phyloP scores from a whole-genome alignment of 768 basidiomycete genomes.

The Auricularia heimuer region DNA sequence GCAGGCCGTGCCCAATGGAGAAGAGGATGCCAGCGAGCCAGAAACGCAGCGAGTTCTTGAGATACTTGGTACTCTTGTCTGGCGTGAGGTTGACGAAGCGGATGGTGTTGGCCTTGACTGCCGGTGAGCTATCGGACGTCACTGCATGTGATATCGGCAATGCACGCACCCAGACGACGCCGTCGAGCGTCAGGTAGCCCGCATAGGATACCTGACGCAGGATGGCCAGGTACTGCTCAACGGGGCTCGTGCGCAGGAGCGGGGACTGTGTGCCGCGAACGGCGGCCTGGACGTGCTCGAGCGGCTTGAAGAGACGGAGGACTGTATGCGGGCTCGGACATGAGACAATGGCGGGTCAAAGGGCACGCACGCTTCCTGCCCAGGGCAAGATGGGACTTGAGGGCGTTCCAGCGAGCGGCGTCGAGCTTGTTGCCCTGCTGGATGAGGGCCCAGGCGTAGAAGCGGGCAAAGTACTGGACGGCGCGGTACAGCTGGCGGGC shows the following conservation, averaged over 20 bases:
- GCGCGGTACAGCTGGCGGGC: constrained; percentile 67
- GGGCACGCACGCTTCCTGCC: constrained; percentile 68
- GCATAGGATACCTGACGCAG: constrained; percentile 83
- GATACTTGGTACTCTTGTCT: constrained; percentile 47
- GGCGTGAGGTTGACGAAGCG: constrained; percentile 55
- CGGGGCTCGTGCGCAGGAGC: constrained; percentile 30
- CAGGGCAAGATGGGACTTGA: constrained; percentile 77
- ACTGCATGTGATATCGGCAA: not conserved
- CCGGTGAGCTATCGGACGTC: constrained; percentile 1
- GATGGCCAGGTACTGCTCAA: constrained; percentile 71
- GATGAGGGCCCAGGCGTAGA: constrained; percentile 76
- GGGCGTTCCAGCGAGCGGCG: constrained; percentile 67
- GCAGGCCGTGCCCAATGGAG: constrained; percentile 57
- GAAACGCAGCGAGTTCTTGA: constrained; percentile 65
- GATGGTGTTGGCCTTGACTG: constrained; percentile 48
- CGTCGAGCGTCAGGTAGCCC: constrained; percentile 75
- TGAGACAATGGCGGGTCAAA: constrained; percentile 7
- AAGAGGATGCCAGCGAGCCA: constrained; percentile 84
- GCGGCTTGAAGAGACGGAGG: constrained; percentile 83
- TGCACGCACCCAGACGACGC: constrained; percentile 68
- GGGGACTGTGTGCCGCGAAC: constrained; percentile 54
- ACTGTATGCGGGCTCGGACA: constrained; percentile 36
- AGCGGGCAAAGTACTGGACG: constrained; percentile 82
- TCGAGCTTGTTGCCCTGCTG: constrained; percentile 58
- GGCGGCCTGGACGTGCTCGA: constrained; percentile 89